Evolutionary conservation across 2,329 filamentous ascomycete species (phyloP).

Genomic region (Fusarium sp.): DNA sequence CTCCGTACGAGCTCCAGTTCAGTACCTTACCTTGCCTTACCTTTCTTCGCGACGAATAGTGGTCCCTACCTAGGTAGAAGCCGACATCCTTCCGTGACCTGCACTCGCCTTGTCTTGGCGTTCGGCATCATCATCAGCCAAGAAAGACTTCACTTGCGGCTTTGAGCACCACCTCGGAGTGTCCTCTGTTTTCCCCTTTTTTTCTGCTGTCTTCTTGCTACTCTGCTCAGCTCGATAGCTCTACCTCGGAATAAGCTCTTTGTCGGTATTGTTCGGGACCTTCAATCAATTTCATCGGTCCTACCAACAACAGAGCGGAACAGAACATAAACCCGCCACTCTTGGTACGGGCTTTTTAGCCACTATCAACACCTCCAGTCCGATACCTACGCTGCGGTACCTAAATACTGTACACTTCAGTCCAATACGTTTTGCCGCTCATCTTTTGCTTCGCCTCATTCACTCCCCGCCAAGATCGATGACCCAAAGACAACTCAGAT

Average conservation of each 20-base stretch:
- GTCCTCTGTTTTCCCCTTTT: background rate
- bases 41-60: slow-evolving; percentile 6
- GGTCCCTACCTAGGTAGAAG: slow-evolving; percentile 10
- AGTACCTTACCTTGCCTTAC: background rate
- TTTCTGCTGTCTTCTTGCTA: background rate
- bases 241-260: slow-evolving; percentile 14
- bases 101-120: slow-evolving; percentile 34
- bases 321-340: slow-evolving; percentile 20
- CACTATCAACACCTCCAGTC: slow-evolving; percentile 28
- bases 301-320: slow-evolving; percentile 19
- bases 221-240: slow-evolving; percentile 11
- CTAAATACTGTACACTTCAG: background rate
- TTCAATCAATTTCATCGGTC: background rate
- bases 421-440: slow-evolving; percentile 8
- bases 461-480: slow-evolving; percentile 33
- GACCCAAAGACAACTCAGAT: slow-evolving; percentile 28
- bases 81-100: slow-evolving; percentile 38
- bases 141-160: slow-evolving; percentile 9
- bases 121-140: slow-evolving; percentile 33
- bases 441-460: slow-evolving; percentile 33
- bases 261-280: slow-evolving; percentile 11
- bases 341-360: slow-evolving; percentile 20
- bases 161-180: background rate
- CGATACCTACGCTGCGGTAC: background rate
- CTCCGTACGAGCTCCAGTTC: background rate